Conservation (phyloP, 164 flowering plant genomes). For the Hamamelis virginiana region DNA sequence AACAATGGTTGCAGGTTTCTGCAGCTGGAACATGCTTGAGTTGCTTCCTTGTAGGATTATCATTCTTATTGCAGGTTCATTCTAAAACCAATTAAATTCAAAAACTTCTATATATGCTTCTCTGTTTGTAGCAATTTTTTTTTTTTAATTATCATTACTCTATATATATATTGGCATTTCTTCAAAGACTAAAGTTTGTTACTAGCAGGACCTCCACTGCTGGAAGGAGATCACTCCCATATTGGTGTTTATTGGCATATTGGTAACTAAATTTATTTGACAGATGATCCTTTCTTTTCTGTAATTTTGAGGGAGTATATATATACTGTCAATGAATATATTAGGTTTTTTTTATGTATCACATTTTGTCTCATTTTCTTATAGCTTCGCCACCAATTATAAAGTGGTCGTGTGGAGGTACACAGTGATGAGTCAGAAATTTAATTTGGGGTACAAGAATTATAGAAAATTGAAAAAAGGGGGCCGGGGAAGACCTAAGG, state of each 20-base stretch:
- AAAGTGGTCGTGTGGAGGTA: no score
- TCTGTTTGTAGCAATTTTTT: not conserved
- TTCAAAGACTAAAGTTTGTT: no score
- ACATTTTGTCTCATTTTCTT: not conserved
- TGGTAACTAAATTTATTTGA: constrained; percentile 5
- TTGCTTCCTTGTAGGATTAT: constrained; percentile 28
- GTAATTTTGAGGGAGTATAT: not conserved
- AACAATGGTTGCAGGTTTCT: constrained; percentile 19
- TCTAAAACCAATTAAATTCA: no score
- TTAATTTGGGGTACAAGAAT: no score
- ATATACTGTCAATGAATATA: not conserved
- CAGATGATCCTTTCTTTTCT: not conserved
- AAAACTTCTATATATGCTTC: not conserved
- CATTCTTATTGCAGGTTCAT: constrained; percentile 29
- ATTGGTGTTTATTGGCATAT: constrained; percentile 6
- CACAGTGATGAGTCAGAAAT: no score
- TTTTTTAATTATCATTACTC: no score
- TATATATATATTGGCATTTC: no score
- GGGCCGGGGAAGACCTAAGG: no score
- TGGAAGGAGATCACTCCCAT: constrained; percentile 2
- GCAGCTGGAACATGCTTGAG: constrained; percentile 27
- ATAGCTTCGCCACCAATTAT: no score
- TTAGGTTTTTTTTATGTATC: not conserved
- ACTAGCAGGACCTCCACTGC: not conserved
- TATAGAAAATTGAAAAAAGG: no score